phyloP scores from a whole-genome alignment of 2,329 filamentous ascomycete species.

The Geosmithia flava region DNA sequence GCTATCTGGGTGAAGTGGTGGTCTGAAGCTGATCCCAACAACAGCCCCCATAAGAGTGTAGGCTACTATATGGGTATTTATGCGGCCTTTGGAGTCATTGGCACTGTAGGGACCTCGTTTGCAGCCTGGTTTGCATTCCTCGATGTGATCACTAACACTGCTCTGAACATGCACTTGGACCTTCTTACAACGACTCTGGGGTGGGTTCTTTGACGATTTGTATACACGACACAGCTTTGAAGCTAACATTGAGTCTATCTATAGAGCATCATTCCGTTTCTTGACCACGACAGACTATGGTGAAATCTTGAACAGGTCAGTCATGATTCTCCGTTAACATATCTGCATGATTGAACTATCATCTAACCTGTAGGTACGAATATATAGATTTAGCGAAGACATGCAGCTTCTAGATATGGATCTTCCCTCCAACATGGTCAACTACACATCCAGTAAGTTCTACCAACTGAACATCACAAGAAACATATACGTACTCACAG shows the following conservation, averaged over 20 bases:
- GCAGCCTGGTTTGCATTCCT: no score
- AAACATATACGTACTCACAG: conserved; percentile 4
- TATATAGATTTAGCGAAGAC: conserved; percentile 26
- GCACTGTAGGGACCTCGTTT: no score
- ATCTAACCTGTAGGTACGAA: no score
- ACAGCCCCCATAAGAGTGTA: conserved; percentile 6
- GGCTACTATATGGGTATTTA: conserved; percentile 12
- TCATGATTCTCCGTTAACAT: conserved; percentile 9
- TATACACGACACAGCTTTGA: no score
- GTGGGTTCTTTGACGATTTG: no score
- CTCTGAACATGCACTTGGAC: no score
- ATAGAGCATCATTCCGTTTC: conserved; percentile 24
- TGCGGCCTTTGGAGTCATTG: conserved; percentile 5
- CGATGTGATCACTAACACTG: no score
- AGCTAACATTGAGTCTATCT: no score
- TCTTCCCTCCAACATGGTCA: conserved; percentile 19
- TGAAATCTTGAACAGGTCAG: conserved; percentile 24
- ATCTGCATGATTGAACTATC: background rate
- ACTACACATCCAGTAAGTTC: no score
- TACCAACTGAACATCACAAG: no score
- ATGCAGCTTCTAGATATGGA: conserved; percentile 26
- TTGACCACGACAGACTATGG: conserved; percentile 28
- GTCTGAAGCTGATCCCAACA: conserved; percentile 7
- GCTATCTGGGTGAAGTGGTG: conserved; percentile 5
- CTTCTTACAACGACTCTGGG: no score